Evolutionary conservation across 352 stramenopile species (phyloP).

Genomic region (Pythium periplocum): DNA sequence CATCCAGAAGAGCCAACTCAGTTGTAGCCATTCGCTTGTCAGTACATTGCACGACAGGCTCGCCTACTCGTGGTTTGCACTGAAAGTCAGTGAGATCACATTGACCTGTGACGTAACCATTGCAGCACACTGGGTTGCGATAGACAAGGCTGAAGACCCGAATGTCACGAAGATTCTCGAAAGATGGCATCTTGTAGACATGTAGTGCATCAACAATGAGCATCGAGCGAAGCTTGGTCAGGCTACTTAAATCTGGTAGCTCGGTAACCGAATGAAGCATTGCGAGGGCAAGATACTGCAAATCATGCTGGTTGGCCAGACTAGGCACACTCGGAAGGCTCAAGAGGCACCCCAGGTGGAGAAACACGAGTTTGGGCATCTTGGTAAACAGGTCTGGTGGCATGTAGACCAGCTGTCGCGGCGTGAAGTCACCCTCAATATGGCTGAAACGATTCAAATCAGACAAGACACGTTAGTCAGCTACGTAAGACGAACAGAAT

Average conservation of each 20-base stretch:
- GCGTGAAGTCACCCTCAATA: constrained; percentile 11
- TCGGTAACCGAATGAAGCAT: background rate
- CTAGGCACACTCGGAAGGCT: background rate
- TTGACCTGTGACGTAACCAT: constrained; percentile 22
- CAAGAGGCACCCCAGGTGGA: background rate
- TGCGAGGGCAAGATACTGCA: background rate
- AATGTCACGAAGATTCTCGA: background rate
- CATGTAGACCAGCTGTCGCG: constrained; percentile 11
- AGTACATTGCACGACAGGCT: no score
- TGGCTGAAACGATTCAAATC: no score
- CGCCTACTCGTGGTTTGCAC: constrained; percentile 17
- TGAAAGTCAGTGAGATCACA: constrained; percentile 30
- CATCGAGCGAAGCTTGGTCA: constrained; percentile 12
- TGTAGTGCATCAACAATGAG: constrained; percentile 22
- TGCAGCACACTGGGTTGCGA: constrained; percentile 40
- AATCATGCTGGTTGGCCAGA: no score
- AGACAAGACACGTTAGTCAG: no score
- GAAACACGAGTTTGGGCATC: constrained; percentile 7
- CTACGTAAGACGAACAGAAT: no score
- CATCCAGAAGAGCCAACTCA: no score
- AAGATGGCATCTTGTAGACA: background rate
- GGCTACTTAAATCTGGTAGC: background rate
- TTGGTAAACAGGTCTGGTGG: constrained; percentile 8
- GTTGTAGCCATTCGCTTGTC: no score
- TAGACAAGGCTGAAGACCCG: constrained; percentile 21